Evolutionary conservation across 345 rosid species (phyloP), one percentile per base, ranked within the genome.

Genomic region (Aegle marmelos): DNA sequence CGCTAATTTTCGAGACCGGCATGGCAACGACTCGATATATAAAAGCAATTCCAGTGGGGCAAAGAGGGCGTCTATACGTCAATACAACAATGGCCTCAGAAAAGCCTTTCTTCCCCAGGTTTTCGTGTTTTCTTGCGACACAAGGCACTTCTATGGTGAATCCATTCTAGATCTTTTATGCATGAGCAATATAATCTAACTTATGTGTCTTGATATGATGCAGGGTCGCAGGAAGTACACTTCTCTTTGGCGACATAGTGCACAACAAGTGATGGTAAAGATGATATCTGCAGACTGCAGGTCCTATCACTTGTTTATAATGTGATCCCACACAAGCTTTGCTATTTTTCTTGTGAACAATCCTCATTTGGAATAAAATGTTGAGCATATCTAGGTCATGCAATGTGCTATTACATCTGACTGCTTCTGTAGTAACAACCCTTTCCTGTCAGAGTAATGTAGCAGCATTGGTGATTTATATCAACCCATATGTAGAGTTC

Each of bases 401-500:
- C 81, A 81, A 36, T 79, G 84, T 30, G 71, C 33, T 7, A 28
- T 81, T 9, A 53, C 75, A 21, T 68, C 78, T 16, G 50, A 71
- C 9, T 69, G 76, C 67, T 14, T 3, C 30, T 58, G 45, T 10
- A 37, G 28, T 21, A 6, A 53, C 39, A 39, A n/a, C 65, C 48
- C 73, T 3, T 39, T 22, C 21, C 13, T 9, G 13, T n/a, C 76
- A 30, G 36, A 50, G 63, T 57, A 50, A 14, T 63, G 81, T 64
- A 5, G 68, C 19, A 11, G 4, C 65, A 11, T 22, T 31, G 79
- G 84, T 31, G 74, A 73, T 68, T n/a, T 74, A 31, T 37, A 16
- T 41, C 73, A 82, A 82, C 61, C 84, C 84, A 0, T 81, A 81
- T 21, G 82, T 80, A 9, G 82, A 68, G 14, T 81, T 48, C 76